These are phyloP conservation scores for Lactarius sp. DNA, from an alignment of 768 basidiomycete species.

Conservation along the genomic window DNA sequence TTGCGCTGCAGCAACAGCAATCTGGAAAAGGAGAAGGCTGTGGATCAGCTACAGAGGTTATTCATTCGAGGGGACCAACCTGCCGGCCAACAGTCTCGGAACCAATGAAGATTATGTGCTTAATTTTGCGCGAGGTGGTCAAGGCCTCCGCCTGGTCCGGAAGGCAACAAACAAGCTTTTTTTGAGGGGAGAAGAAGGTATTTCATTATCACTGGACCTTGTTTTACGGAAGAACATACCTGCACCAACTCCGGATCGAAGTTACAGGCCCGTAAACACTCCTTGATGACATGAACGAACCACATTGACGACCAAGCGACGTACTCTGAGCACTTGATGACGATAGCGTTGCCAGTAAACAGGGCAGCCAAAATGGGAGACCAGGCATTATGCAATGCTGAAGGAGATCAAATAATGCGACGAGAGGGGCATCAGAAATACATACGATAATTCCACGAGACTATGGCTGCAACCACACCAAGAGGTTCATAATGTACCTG, in stretches of 20 bases:
- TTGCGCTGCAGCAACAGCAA: slow-evolving; percentile 79
- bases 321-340: slow-evolving; percentile 89
- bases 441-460: slow-evolving; percentile 93
- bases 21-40: slow-evolving; percentile 37
- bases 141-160: slow-evolving; percentile 82
- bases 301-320: slow-evolving; percentile 88
- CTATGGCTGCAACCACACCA: slow-evolving; percentile 88
- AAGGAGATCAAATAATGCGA: slow-evolving; percentile 5
- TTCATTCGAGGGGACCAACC: slow-evolving; percentile 36
- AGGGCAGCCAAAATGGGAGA: slow-evolving; percentile 89
- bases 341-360: slow-evolving; percentile 85
- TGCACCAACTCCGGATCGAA: slow-evolving; percentile 86
- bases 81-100: slow-evolving; percentile 74
- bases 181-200: background rate
- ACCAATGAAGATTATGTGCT: slow-evolving; percentile 94
- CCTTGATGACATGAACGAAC: slow-evolving; percentile 75
- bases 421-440: slow-evolving; percentile 4
- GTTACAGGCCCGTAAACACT: slow-evolving; percentile 76
- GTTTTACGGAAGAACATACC: slow-evolving; percentile 34
- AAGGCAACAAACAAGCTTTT: slow-evolving; percentile 76
- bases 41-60: slow-evolving; percentile 3
- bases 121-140: slow-evolving; percentile 72
- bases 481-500: slow-evolving; percentile 85
- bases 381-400: slow-evolving; percentile 90
- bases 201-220: background rate